phyloP scores from a whole-genome alignment of 1,284 basidiomycete genomes.

The Cerioporus squamosus region DNA sequence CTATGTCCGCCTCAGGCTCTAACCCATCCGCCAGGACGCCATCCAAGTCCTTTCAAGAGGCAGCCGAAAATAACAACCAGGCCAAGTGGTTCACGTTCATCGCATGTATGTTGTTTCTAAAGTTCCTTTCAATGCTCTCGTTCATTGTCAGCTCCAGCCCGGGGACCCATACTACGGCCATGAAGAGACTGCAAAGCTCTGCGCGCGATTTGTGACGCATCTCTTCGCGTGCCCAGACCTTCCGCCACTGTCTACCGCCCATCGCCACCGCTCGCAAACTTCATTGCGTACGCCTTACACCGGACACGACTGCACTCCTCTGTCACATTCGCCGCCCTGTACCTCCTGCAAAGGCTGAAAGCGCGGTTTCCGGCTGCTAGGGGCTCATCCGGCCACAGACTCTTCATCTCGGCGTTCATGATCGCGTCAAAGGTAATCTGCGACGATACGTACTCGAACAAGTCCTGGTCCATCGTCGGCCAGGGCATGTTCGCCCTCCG shows the following conservation, averaged over 20 bases:
- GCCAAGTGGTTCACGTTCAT: too few relatives aligned
- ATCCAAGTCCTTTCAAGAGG: too few relatives aligned
- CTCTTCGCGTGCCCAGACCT: conserved; percentile 76
- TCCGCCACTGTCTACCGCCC: conserved; percentile 39
- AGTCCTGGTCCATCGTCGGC: conserved; percentile 93
- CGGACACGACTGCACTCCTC: conserved; percentile 83
- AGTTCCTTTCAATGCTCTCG: too few relatives aligned
- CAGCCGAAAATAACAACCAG: too few relatives aligned
- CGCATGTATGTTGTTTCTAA: too few relatives aligned
- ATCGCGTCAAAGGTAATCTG: conserved; percentile 90
- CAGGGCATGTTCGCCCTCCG: conserved; percentile 89
- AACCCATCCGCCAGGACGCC: too few relatives aligned
- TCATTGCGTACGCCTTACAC: conserved; percentile 90
- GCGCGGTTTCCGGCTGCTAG: conserved; percentile 90
- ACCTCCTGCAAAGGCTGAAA: conserved; percentile 87
- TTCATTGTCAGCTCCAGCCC: too few relatives aligned
- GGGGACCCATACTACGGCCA: conserved; percentile 82
- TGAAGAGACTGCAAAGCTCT: conserved; percentile 65
- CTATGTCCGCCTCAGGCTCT: too few relatives aligned
- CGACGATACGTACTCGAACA: conserved; percentile 97
- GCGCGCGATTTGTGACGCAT: conserved; percentile 80
- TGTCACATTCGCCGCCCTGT: conserved; percentile 86
- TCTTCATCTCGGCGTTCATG: conserved; percentile 96
- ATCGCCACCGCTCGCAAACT: conserved; percentile 69
- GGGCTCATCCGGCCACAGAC: conserved; percentile 88